A percentile compares a stretch with the other conserved stretches of the same genome.
Evolutionary conservation across 495 filamentous ascomycete species (phyloP).

Genomic region (Penicillium cataractarum): DNA sequence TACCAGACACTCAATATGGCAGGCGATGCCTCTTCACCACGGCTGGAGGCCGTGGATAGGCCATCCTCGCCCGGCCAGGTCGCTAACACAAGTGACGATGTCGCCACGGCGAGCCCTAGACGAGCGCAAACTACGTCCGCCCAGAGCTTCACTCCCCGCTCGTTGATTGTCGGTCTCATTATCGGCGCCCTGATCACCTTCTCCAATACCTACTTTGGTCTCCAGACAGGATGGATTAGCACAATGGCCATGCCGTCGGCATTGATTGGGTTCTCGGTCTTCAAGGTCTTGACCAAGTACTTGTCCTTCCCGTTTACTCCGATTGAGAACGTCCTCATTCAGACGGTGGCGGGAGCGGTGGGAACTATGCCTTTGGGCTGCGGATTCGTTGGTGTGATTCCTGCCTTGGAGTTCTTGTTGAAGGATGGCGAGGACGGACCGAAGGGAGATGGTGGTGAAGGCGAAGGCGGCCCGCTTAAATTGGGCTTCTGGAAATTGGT

Average conservation of each 20-base stretch:
- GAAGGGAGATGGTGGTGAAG: slow-evolving; percentile 55
- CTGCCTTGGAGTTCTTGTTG: slow-evolving; percentile 86
- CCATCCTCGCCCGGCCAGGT: slow-evolving; percentile 10
- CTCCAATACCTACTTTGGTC: slow-evolving; percentile 96
- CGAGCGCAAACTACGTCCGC: slow-evolving; percentile 33
- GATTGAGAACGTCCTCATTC: slow-evolving; percentile 96
- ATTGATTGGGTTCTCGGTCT: slow-evolving; percentile 94
- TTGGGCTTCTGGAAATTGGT: slow-evolving; percentile 76
- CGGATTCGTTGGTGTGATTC: slow-evolving; percentile 92
- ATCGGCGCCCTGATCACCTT: slow-evolving; percentile 92
- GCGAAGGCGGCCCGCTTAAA: slow-evolving; percentile 68
- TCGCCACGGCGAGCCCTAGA: slow-evolving; percentile 1
- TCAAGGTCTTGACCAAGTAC: slow-evolving; percentile 74
- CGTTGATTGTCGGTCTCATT: slow-evolving; percentile 74
- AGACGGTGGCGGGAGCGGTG: slow-evolving; percentile 92
- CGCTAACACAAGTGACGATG: slow-evolving; percentile 6
- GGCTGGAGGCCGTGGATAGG: slow-evolving; percentile 6
- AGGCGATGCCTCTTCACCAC: slow-evolving; percentile 28
- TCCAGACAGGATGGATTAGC: slow-evolving; percentile 93
- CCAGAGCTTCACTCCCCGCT: slow-evolving; percentile 77
- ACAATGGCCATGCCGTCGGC: slow-evolving; percentile 92
- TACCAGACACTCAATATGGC: slow-evolving; percentile 45
- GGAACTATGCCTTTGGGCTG: slow-evolving; percentile 97
- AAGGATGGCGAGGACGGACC: slow-evolving; percentile 66
- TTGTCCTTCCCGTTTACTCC: slow-evolving; percentile 82